A percentile compares a stretch with the other conserved stretches of the same genome.
Conservation (phyloP, 352 stramenopile species). For the Globisporangium polare region DNA sequence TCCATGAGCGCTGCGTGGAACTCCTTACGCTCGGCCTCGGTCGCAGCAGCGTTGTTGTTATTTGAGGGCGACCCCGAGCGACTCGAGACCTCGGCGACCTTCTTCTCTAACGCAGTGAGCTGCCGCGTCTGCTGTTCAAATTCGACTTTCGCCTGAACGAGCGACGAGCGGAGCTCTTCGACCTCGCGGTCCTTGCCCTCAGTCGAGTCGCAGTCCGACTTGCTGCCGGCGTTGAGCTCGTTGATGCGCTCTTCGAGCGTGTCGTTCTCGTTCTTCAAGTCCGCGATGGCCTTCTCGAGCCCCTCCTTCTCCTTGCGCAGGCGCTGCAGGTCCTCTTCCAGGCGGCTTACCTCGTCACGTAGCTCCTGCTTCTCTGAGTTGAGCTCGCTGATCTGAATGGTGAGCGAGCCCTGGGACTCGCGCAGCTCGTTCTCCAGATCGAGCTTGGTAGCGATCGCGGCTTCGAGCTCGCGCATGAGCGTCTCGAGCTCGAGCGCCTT, state of each 20-base stretch:
- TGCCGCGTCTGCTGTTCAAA: slow-evolving; percentile 55
- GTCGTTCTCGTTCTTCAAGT: slow-evolving; percentile 55
- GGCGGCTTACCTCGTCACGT: slow-evolving; percentile 9
- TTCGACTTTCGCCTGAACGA: slow-evolving; percentile 57
- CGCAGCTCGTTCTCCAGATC: slow-evolving; percentile 22
- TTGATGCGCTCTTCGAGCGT: slow-evolving; percentile 54
- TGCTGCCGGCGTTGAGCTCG: slow-evolving; percentile 30
- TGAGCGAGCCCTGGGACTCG: slow-evolving; percentile 12
- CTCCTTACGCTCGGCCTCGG: slow-evolving; percentile 54
- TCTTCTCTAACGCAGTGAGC: slow-evolving; percentile 49
- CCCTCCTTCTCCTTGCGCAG: slow-evolving; percentile 37
- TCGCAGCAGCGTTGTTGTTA: slow-evolving; percentile 24
- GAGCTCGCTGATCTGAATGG: slow-evolving; percentile 12
- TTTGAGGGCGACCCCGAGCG: slow-evolving; percentile 21
- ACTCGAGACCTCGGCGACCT: slow-evolving; percentile 43
- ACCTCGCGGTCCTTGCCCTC: slow-evolving; percentile 53
- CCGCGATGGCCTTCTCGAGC: slow-evolving; percentile 33
- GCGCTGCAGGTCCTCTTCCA: slow-evolving; percentile 27
- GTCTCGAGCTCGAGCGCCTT: slow-evolving; percentile 31
- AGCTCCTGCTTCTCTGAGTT: slow-evolving; percentile 17
- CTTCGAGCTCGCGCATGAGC: slow-evolving; percentile 25
- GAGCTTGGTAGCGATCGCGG: slow-evolving; percentile 23
- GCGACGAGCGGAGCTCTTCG: slow-evolving; percentile 44
- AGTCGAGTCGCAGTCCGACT: slow-evolving; percentile 32
- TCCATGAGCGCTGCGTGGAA: slow-evolving; percentile 58